These are phyloP conservation scores for Castanea sativa DNA, from an alignment of 306 rosid genomes.

Conservation along the genomic window DNA sequence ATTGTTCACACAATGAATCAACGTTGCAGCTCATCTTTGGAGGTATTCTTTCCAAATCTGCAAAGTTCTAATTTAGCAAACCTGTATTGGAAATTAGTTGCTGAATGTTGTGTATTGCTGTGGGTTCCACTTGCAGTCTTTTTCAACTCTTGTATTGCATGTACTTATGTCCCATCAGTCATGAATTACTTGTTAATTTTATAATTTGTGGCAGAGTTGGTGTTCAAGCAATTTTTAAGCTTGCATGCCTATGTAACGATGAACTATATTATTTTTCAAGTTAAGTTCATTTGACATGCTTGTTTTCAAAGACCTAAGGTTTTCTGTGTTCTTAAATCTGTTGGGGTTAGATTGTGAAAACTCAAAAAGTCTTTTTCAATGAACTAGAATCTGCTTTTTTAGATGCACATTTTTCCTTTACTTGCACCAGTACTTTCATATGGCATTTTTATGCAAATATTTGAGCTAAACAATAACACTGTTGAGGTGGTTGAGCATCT, in stretches of 20 bases:
- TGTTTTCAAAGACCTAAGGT: background rate
- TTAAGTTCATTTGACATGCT: background rate
- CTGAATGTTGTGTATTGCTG: background rate
- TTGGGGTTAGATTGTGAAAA: background rate
- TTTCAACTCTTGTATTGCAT: background rate
- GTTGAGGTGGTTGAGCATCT: background rate
- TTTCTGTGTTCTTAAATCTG: background rate
- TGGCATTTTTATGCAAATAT: slow-evolving; percentile 9
- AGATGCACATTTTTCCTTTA: background rate
- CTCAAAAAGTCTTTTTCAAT: background rate
- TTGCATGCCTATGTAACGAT: background rate
- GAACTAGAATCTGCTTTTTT: background rate
- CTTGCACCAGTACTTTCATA: background rate
- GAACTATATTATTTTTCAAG: background rate
- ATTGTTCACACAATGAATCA: slow-evolving; percentile 79
- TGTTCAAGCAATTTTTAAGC: background rate
- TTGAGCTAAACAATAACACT: background rate
- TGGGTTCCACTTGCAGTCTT: background rate
- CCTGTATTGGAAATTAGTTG: background rate
- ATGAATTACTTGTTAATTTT: background rate
- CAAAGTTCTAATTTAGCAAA: background rate
- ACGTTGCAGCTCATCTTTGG: slow-evolving; percentile 75
- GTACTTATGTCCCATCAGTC: background rate
- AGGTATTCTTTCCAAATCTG: slow-evolving; percentile 55
- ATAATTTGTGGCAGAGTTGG: background rate